Evolutionary conservation across 2,329 filamentous ascomycete species (phyloP).

Genomic region (Microascus cirrosus): DNA sequence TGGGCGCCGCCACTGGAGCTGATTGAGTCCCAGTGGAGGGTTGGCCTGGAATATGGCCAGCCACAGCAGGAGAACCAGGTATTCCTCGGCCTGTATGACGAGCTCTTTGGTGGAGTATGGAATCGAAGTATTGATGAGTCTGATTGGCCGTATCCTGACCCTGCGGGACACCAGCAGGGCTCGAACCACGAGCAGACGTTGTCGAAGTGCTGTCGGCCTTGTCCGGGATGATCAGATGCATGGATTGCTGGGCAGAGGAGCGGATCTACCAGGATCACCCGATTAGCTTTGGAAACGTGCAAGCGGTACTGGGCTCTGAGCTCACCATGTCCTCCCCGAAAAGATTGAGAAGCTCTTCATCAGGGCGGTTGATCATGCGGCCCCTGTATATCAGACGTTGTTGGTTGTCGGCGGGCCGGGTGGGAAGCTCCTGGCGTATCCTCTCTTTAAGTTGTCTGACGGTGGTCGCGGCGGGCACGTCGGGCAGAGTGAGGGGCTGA

Average conservation of each 20-base stretch:
- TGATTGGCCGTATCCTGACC: conserved; percentile 11
- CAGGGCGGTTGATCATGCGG: conserved; percentile 40
- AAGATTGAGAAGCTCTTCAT: conserved; percentile 43
- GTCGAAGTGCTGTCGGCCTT: conserved; percentile 12
- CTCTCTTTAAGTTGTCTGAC: conserved; percentile 46
- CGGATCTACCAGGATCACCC: conserved; percentile 22
- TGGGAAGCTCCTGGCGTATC: conserved; percentile 38
- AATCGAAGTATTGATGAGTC: conserved; percentile 9
- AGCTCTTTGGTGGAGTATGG: conserved; percentile 2
- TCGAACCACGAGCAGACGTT: conserved; percentile 12
- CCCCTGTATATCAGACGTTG: conserved; percentile 52
- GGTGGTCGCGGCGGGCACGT: conserved; percentile 37
- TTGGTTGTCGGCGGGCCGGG: conserved; percentile 39
- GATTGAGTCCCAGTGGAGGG: neutral
- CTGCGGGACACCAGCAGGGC: conserved; percentile 13
- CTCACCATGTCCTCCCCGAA: conserved; percentile 44
- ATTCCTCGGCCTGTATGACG: neutral
- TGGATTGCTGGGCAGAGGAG: conserved; percentile 33
- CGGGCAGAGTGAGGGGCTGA: conserved; percentile 35
- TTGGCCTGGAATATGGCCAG: conserved; percentile 8
- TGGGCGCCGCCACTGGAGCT: neutral
- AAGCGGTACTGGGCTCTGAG: neutral
- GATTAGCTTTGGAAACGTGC: neutral
- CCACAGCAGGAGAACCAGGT: conserved; percentile 9
- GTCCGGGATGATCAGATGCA: conserved; percentile 41